phyloP scores from a whole-genome alignment of 1,139 yeast species.

The Ogataea hybrid region DNA sequence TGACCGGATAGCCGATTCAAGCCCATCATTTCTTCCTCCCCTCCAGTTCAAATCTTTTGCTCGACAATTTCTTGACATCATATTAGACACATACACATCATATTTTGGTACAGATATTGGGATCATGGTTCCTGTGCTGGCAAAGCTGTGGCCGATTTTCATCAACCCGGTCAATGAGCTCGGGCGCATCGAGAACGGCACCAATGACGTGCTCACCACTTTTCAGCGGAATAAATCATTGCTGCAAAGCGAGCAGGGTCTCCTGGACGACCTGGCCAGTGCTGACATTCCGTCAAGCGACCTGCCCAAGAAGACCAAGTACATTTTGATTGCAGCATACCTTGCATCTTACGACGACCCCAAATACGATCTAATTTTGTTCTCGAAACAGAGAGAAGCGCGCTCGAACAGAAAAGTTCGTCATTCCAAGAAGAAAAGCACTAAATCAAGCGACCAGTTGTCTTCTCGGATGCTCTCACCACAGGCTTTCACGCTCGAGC shows the following conservation, averaged over 20 bases:
- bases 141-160: conserved; percentile 30
- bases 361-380: conserved; percentile 39
- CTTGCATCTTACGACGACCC: conserved; percentile 50
- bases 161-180: conserved; percentile 22
- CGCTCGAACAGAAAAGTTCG: conserved; percentile 29
- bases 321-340: conserved; percentile 49
- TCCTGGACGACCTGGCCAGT: conserved; percentile 20
- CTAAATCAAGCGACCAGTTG: conserved; percentile 32
- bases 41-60: conserved; percentile 18
- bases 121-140: conserved; percentile 26
- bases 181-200: conserved; percentile 21
- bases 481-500: conserved; percentile 48
- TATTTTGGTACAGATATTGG: conserved; percentile 28
- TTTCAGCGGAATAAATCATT: conserved; percentile 26
- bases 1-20: conserved; percentile 2
- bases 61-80: conserved; percentile 24
- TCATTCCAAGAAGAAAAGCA: conserved; percentile 38
- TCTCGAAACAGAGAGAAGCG: conserved; percentile 27
- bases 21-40: neutral
- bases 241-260: conserved; percentile 25
- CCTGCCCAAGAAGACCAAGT: conserved; percentile 48
- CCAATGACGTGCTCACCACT: conserved; percentile 28
- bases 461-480: conserved; percentile 46
- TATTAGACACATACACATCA: conserved; percentile 29
- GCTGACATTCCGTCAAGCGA: conserved; percentile 28